A percentile compares a stretch with the other conserved stretches of the same genome.
phyloP scores from a whole-genome alignment of 2,329 filamentous ascomycete species.

The Pseudogymnoascus sp. region DNA sequence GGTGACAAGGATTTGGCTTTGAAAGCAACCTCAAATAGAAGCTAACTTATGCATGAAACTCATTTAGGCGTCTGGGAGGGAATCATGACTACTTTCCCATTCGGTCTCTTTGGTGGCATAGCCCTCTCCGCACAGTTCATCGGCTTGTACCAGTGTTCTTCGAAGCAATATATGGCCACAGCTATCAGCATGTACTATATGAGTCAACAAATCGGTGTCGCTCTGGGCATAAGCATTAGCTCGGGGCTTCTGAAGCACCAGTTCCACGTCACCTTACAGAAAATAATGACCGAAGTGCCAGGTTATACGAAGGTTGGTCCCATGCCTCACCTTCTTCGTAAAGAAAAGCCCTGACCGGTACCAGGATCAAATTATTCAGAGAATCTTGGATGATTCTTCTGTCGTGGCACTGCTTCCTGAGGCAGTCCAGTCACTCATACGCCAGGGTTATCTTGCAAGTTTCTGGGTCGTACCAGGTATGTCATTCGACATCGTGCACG shows the following conservation, averaged over 20 bases:
- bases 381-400: slow-evolving; percentile 20
- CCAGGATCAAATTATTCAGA: slow-evolving; percentile 17
- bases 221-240: slow-evolving; percentile 19
- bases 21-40: background rate
- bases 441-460: slow-evolving; percentile 18
- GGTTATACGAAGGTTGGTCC: slow-evolving; percentile 16
- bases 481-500: slow-evolving; percentile 3
- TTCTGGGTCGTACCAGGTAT: slow-evolving; percentile 22
- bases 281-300: slow-evolving; percentile 15
- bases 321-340: background rate
- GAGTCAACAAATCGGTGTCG: slow-evolving; percentile 22
- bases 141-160: slow-evolving; percentile 18
- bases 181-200: slow-evolving; percentile 23
- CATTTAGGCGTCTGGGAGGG: slow-evolving; percentile 10
- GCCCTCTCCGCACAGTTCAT: slow-evolving; percentile 21
- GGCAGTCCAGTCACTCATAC: slow-evolving; percentile 13
- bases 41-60: background rate
- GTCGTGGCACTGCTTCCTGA: slow-evolving; percentile 15
- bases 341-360: background rate
- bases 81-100: slow-evolving; percentile 18
- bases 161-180: slow-evolving; percentile 21
- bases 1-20: background rate
- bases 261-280: slow-evolving; percentile 16
- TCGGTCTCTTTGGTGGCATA: slow-evolving; percentile 20
- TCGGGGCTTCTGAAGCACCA: slow-evolving; percentile 18